Evolutionary conservation across 345 rosid species (phyloP).

Genomic region (Schrenkiella parvula): DNA sequence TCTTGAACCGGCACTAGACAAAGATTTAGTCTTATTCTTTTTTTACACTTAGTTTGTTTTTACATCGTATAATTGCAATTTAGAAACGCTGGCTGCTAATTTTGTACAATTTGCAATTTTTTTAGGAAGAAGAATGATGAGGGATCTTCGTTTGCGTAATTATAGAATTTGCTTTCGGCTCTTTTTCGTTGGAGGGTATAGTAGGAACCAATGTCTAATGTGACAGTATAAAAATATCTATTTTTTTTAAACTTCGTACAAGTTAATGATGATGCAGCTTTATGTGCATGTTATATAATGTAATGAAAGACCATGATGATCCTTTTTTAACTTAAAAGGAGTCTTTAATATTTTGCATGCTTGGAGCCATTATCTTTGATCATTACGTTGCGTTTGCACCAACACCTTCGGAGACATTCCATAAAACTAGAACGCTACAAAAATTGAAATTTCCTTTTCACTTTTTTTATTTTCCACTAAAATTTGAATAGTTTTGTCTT

Average conservation of each 20-base stretch:
- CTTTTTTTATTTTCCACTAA: neutral
- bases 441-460: neutral
- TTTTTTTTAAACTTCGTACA: neutral
- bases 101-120: neutral
- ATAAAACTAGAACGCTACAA: neutral
- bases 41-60: neutral
- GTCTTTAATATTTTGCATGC: neutral
- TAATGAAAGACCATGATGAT: constrained; percentile 1
- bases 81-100: constrained; percentile 31
- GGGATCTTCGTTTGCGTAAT: neutral
- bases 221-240: neutral
- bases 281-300: constrained; percentile 4
- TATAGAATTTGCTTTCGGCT: constrained; percentile 27
- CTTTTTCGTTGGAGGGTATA: constrained; percentile 1
- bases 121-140: neutral
- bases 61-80: neutral
- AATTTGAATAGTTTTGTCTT: neutral
- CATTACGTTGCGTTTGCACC: neutral
- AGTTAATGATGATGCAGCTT: neutral
- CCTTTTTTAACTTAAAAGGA: neutral
- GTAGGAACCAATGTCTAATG: neutral
- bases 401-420: neutral
- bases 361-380: neutral
- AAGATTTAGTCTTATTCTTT: neutral
- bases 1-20: too few species aligned